phyloP scores from a whole-genome alignment of 192 early-diverging fungal species.

The Backusella luteola region DNA sequence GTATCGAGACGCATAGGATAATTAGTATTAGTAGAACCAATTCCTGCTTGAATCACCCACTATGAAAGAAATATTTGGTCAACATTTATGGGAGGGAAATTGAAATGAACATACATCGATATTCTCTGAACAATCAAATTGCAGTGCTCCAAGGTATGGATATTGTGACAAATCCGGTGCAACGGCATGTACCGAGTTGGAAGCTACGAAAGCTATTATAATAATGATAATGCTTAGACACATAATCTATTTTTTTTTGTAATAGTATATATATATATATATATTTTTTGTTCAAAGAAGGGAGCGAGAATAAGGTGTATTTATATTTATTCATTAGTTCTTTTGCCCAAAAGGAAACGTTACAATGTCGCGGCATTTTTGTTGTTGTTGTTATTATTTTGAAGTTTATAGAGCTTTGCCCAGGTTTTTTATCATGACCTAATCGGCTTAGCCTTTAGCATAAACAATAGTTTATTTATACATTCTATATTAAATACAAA shows the following conservation, averaged over 20 bases:
- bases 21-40: neutral
- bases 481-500: neutral
- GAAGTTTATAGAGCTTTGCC: neutral
- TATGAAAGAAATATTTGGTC: neutral
- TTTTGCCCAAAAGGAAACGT: neutral
- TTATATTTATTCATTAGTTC: neutral
- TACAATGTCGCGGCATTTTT: neutral
- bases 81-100: no score
- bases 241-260: neutral
- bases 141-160: neutral
- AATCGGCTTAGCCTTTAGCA: neutral
- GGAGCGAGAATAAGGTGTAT: neutral
- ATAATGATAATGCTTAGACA: neutral
- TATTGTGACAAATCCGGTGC: neutral
- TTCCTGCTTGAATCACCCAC: neutral
- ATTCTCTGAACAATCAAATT: neutral
- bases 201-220: neutral
- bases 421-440: neutral
- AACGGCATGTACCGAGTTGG: neutral
- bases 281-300: neutral
- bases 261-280: no score
- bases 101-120: neutral
- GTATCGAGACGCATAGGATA: neutral
- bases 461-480: neutral
- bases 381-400: neutral